A percentile compares a stretch with the other conserved stretches of the same genome.
Conservation (phyloP, 176 grass and related monocot species). For the Oryza nivara region DNA sequence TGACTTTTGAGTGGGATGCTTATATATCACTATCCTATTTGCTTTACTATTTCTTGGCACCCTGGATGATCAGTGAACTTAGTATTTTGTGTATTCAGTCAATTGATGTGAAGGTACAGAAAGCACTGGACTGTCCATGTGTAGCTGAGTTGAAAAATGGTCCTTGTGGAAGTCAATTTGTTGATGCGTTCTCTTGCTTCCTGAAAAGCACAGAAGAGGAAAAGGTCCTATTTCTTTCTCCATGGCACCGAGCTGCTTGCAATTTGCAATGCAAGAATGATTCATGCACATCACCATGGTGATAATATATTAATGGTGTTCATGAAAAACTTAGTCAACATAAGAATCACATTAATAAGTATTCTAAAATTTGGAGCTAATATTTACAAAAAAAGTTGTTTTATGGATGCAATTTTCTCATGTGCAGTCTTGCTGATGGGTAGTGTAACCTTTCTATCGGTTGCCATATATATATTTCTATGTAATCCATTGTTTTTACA, state of each 20-base stretch:
- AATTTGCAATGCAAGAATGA: constrained; percentile 13
- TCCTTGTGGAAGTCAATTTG: constrained; percentile 79
- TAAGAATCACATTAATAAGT: neutral
- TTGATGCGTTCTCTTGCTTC: constrained; percentile 90
- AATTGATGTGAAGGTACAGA: constrained; percentile 78
- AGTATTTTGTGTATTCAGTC: constrained; percentile 64
- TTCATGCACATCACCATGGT: constrained; percentile 23
- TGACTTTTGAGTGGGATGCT: constrained; percentile 9
- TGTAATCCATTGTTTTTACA: neutral
- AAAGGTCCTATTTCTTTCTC: constrained; percentile 59
- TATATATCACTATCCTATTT: constrained; percentile 23
- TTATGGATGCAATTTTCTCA: constrained; percentile 6
- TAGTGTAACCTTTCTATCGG: neutral
- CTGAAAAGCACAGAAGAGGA: constrained; percentile 81
- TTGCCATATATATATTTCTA: neutral
- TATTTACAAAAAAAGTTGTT: neutral
- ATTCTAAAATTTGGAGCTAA: neutral
- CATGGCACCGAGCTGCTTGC: constrained; percentile 25
- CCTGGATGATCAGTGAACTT: constrained; percentile 4
- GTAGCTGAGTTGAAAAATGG: constrained; percentile 90
- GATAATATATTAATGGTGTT: neutral
- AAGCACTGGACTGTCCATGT: constrained; percentile 87
- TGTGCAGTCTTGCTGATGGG: neutral
- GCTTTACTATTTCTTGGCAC: constrained; percentile 25
- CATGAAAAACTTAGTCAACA: neutral